A percentile compares a stretch with the other conserved stretches of the same genome.
phyloP scores from a whole-genome alignment of 2,329 filamentous ascomycete genomes.

The Leptosphaerulina australis region DNA sequence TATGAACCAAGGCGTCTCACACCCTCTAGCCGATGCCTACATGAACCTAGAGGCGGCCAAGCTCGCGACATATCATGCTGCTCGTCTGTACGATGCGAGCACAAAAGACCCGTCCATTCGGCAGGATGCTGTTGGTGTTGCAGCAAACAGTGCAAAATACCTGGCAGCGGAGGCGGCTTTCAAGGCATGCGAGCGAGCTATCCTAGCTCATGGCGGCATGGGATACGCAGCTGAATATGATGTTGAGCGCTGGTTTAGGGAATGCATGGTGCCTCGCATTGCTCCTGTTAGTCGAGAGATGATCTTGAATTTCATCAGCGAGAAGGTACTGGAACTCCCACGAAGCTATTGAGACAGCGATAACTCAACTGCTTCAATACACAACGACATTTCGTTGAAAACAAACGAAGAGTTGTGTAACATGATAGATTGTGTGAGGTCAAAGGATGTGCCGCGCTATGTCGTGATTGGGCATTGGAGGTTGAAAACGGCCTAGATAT shows the following conservation, averaged over 20 bases:
- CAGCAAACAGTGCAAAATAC: constrained; percentile 64
- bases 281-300: constrained; percentile 70
- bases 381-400: not conserved
- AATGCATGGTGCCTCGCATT: constrained; percentile 64
- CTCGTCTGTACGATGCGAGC: constrained; percentile 62
- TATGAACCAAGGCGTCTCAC: constrained; percentile 64
- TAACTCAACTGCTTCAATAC: not conserved
- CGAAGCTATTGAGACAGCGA: constrained; percentile 64
- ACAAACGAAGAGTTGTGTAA: not conserved
- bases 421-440: no score
- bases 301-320: constrained; percentile 75
- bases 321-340: constrained; percentile 70
- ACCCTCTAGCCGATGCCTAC: constrained; percentile 64
- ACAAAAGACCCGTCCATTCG: constrained; percentile 23
- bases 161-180: constrained; percentile 67
- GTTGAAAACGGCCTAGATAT: no score
- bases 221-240: constrained; percentile 68
- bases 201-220: constrained; percentile 66
- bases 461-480: no score
- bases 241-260: constrained; percentile 65
- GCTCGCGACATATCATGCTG: constrained; percentile 65
- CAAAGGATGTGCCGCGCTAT: not conserved
- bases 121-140: constrained; percentile 57
- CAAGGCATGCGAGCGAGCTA: constrained; percentile 62
- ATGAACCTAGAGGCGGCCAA: constrained; percentile 68